Percentiles rank a stretch among this genome's conserved stretches.
Evolutionary conservation across 106 monocot species (phyloP).

Genomic region (Agapanthus africanus): DNA sequence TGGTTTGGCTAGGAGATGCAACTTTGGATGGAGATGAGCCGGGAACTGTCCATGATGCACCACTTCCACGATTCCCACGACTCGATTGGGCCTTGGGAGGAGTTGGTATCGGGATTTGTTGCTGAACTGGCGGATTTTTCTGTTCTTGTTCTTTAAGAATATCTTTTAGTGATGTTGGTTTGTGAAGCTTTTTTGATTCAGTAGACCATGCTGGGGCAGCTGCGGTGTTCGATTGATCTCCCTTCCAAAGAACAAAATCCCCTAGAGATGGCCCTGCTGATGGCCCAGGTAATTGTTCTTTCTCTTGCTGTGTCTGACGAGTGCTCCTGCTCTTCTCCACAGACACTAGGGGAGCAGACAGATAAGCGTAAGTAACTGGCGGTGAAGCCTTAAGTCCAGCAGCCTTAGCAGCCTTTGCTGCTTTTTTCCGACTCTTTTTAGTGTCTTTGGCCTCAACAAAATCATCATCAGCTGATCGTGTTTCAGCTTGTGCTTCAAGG

Average conservation of each 20-base stretch:
- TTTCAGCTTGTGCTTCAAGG: conserved; percentile 9
- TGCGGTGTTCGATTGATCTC: conserved; percentile 37
- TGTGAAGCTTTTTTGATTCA: conserved; percentile 49
- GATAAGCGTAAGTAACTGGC: conserved; percentile 40
- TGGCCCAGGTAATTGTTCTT: conserved; percentile 45
- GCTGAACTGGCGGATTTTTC: conserved; percentile 24
- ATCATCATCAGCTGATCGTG: conserved; percentile 35
- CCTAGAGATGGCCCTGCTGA: conserved; percentile 78
- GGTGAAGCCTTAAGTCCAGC: conserved; percentile 45
- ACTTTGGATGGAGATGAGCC: conserved; percentile 75
- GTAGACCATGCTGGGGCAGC: conserved; percentile 75
- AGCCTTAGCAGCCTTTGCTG: conserved; percentile 56
- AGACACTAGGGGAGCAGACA: conserved; percentile 17
- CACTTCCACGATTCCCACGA: conserved; percentile 29
- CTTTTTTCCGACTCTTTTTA: conserved; percentile 74
- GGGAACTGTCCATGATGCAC: conserved; percentile 41
- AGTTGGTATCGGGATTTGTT: conserved; percentile 35
- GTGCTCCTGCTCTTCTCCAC: conserved; percentile 38
- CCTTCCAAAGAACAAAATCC: conserved; percentile 93
- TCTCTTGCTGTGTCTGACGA: conserved; percentile 43
- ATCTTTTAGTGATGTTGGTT: conserved; percentile 61
- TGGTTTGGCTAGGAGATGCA: conserved; percentile 27
- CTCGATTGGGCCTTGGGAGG: conserved; percentile 34
- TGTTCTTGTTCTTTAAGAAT: conserved; percentile 85
- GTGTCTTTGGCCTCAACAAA: conserved; percentile 92